Evolutionary conservation across 78 protist genomes (phyloP), one percentile per base, ranked within the genome.

Genomic region (Dictyostelium brefeldianum): DNA sequence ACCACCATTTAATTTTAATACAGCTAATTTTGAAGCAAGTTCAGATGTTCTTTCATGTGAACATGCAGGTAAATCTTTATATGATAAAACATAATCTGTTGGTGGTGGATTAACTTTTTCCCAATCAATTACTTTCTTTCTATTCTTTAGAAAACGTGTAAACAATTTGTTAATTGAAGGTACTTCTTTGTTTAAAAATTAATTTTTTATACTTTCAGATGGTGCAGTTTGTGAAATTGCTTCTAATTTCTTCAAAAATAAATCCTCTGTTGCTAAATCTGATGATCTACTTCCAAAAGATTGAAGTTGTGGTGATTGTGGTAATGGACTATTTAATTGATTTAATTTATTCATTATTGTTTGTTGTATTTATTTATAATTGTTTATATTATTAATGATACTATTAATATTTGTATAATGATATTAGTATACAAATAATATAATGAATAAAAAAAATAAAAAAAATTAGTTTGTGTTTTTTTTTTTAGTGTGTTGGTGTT

Each of bases 1-100:
- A n/a, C 99, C 99, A 18, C 99, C 99, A 90, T 99, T 99, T 64
- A 99, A 97, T 90, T 99, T 99, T 18, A 98, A 78, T 3, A 99
- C 98, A 0, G 96, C 99, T 2, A 97, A 95, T 51, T 81, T 56
- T 31, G 64, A 5, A 22, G 98, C 83, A 29, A 97, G 57, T 54
- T 73, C 64, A 10, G 94, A n/a, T 36, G 83, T 56, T 12, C 48
- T 22, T 47, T 80, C 90, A 73, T 81, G 89, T 18, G 95, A 41
- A 22, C 54, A 48, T 53, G 50, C 41, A 36, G 81, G 80, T 8
- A 91, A 69, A 51, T 81, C 91, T 25, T 80, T 81, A 57, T 91
- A 83, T n/a, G 77, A 77, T 18, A 91, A 43, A 22, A 91, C 95
- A 81, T 81, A 67, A n/a, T 91, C 91, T 3, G 62, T 12, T 9